Evolutionary conservation across 805 yeast genomes (phyloP), one percentile per base, ranked within the genome.

Genomic region (Yarrowia yakushimensis): DNA sequence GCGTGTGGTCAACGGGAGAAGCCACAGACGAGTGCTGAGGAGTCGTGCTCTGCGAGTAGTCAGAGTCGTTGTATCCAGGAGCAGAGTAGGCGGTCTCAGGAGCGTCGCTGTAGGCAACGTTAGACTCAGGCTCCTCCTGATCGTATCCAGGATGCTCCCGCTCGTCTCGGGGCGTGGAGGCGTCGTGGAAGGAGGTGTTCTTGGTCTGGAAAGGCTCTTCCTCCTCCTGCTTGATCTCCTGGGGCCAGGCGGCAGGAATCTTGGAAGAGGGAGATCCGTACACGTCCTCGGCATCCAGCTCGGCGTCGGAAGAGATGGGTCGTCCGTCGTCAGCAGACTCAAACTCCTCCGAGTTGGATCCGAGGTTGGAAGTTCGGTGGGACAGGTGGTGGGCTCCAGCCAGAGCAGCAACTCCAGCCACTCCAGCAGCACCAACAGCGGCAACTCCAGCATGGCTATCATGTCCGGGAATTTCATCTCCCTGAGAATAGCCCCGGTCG

Each of bases 351-450:
- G 59, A 52, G 33, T 34, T 52, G 43, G 59, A 52, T 17, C 59
- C 59, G 43, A 52, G 59, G 37, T 52, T 52, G 42, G 59, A 52
- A 5, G 43, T 13, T 27, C 42, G 43, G 59, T 34, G 59, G 17
- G 27, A n/a, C 17, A 57, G 33, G 10, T 27, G 42, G 25, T 28
- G 3, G 41, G 30, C 62, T 12, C 48, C 52, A 17, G 27, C 62
- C 15, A 54, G 61, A 2, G 39, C 63, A 13, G 37, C 66, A 13
- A 63, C 54, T 11, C 28, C 65, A 11, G 33, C 33, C 11, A 45
- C 65, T 15, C 31, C 62, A n/a, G 46, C 63, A 17, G 63, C 27
- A 25, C 66, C 64, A 3, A 65, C 63, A 33, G 48, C 65, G 10
- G 63, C 65, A 11, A 59, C 66, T 1, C 62, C 63, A 3, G 60